phyloP scores from a whole-genome alignment of 345 rosid genomes.

The Litchi chinensis region DNA sequence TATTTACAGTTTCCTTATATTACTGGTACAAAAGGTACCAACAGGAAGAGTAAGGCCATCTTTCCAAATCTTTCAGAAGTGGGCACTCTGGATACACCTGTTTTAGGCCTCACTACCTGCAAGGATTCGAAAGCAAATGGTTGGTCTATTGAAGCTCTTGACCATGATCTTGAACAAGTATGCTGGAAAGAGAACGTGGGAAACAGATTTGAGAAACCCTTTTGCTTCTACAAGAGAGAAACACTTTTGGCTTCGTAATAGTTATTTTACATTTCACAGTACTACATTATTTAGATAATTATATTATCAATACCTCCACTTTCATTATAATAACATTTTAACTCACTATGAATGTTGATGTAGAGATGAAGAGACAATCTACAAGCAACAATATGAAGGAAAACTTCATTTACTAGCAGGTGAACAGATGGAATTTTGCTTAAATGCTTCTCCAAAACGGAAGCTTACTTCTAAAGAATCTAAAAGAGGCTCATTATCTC shows the following conservation, averaged over 20 bases:
- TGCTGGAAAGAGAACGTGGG: slow-evolving; percentile 62
- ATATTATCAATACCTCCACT: background rate
- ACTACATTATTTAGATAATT: slow-evolving; percentile 8
- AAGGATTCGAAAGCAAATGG: slow-evolving; percentile 57
- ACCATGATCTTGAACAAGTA: slow-evolving; percentile 49
- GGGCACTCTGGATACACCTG: slow-evolving; percentile 27
- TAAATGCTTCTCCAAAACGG: slow-evolving; percentile 67
- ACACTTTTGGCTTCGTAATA: slow-evolving; percentile 53
- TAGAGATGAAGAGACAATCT: slow-evolving; percentile 57
- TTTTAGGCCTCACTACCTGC: slow-evolving; percentile 72
- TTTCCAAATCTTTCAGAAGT: slow-evolving; percentile 23
- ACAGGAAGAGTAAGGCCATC: slow-evolving; percentile 13
- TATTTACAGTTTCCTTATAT: slow-evolving; percentile 59
- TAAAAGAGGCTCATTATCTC: slow-evolving; percentile 60
- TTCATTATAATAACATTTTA: background rate
- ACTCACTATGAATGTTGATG: slow-evolving; percentile 23
- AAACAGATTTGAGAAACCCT: slow-evolving; percentile 36
- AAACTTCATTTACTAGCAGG: slow-evolving; percentile 54
- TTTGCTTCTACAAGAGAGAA: slow-evolving; percentile 73
- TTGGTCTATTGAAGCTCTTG: slow-evolving; percentile 54
- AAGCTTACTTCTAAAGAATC: slow-evolving; percentile 70
- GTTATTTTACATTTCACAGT: slow-evolving; percentile 1
- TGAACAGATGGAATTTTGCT: slow-evolving; percentile 60
- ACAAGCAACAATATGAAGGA: slow-evolving; percentile 40
- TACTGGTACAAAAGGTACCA: slow-evolving; percentile 27